Conservation (phyloP, 2,329 filamentous ascomycete genomes). For the Grosmannia penicillata region DNA sequence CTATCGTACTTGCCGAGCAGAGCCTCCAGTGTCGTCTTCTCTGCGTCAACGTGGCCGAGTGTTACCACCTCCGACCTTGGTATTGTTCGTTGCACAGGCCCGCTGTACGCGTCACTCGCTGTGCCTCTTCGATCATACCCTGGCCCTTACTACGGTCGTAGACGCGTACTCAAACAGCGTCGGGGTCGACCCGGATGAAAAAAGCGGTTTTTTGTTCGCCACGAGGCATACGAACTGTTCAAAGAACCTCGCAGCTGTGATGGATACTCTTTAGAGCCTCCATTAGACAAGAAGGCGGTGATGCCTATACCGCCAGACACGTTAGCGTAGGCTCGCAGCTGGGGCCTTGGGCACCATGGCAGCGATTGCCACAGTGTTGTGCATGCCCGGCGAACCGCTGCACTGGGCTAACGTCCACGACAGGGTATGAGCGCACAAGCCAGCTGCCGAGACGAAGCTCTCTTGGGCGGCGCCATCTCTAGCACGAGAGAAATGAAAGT, state of each 20-base stretch:
- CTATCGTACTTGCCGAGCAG: no score
- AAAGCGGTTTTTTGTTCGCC: no score
- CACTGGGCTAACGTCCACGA: constrained; percentile 37
- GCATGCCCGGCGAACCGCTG: constrained; percentile 47
- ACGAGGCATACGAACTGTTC: no score
- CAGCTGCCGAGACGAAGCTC: constrained; percentile 41
- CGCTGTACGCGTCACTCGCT: constrained; percentile 21
- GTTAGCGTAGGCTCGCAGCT: constrained; percentile 43
- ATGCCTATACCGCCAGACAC: constrained; percentile 52
- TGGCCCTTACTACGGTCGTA: constrained; percentile 37
- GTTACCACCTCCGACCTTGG: no score
- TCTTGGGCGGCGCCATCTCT: no score
- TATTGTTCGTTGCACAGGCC: constrained; percentile 31
- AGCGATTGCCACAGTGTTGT: constrained; percentile 29
- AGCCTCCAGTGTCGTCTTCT: no score
- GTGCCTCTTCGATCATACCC: constrained; percentile 39
- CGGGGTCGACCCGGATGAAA: constrained; percentile 7
- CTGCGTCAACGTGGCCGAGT: no score
- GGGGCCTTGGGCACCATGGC: constrained; percentile 28
- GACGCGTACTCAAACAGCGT: constrained; percentile 20
- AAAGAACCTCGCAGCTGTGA: constrained; percentile 29
- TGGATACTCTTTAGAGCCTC: constrained; percentile 27
- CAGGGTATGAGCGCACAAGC: constrained; percentile 43
- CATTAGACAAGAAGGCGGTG: constrained; percentile 45
- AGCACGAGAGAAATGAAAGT: no score